Base-by-base conservation (phyloP, 2,329 filamentous ascomycete species). In the Bipolaris oryzae region DNA sequence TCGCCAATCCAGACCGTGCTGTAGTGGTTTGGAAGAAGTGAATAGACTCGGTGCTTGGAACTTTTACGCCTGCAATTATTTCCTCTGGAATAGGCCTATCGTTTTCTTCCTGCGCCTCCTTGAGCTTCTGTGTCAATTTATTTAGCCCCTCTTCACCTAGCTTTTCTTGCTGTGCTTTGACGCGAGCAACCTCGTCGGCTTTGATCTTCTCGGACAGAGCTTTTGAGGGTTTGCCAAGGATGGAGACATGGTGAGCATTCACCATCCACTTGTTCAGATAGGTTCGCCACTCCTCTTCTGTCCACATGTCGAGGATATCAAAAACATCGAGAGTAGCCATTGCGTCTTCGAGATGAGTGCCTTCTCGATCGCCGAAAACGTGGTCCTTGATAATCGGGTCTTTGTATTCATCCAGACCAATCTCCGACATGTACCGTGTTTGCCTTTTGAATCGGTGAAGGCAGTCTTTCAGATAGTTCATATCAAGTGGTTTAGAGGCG, bases 1-100 rank as follows among this genome's bases (percentile, higher is more conserved):
- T 85, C 13, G 93, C 95, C 57, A 87, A 79, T 28, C 95, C 95
- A 44, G 91, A 89, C 23, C 92, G 86, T 33, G 93, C 95, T 16
- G 92, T 96, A 6, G 85, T 87, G 0, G 92, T 95, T 62, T 92
- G 85, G 67, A 97, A 96, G 76, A 99, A 98, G 73, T 96, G 92
- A 47, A 99, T 97, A 0, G 92, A 96, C 7, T 96, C 90, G 0
- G 91, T 91, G 31, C 87, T 85, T 0, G 95, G 95, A 10, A 98
- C 90, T 39, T 85, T 81, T 81, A 96, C 96, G 51, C 86, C 82
- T 57, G 92, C 89, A 13, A 99, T 82, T n/a, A 97, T 79, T 2
- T 90, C 86, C 21, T 86, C 82, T 0, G 95, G 95, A 55, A 99
- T 96, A 7, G 91, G 87, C 67, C 87, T 85, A 63, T 97, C 91